Evolutionary conservation across 2,329 filamentous ascomycete genomes (phyloP), one percentile per base, ranked within the genome.

Genomic region (Fusarium coffeatum): DNA sequence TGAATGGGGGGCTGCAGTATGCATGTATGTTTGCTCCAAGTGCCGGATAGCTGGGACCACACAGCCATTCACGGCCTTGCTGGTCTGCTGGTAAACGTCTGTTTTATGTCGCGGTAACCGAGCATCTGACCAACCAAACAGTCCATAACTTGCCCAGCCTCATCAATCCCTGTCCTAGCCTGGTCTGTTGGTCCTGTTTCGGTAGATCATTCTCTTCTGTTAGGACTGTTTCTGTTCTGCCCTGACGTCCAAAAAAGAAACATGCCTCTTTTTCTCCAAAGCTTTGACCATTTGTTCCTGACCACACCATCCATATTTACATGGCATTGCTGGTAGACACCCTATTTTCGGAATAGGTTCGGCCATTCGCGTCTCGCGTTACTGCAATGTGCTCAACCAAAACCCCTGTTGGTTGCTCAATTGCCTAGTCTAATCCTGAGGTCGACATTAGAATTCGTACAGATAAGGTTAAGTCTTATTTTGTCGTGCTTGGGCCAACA

Each of bases 211-310:
- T 65, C 48, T 49, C 59, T 66, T 41, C 53, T 37, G 45, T 43
- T 32, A 37, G 45, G 46, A 59, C 68, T 63, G 27, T 59, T 59
- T 66, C 50, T 68, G 27, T 57, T 63, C 57, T 68, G 23, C 45
- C 40, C 50, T 66, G 60, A 45, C 37, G 37, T 63, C 28, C 28
- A 48, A 58, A 68, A 68, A 32, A 69, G 54, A 68, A 56, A 57
- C 48, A 56, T 46, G 41, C 34, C 25, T 40, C 56, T 48, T 30
- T 59, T 59, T 64, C 51, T 54, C n/a, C 23, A 32, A 62, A 72
- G 72, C 72, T 70, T 50, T 62, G 69, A 30, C 72, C 64, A 69
- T 59, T 68, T 72, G 62, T 69, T 74, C 69, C 48, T 62, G 42
- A 28, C 50, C 57, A 43, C 40, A 37, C 34, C 34, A 37, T 37